Evolutionary conservation across 192 early-diverging fungal genomes (phyloP).

Genomic region (Linderina pennispora): DNA sequence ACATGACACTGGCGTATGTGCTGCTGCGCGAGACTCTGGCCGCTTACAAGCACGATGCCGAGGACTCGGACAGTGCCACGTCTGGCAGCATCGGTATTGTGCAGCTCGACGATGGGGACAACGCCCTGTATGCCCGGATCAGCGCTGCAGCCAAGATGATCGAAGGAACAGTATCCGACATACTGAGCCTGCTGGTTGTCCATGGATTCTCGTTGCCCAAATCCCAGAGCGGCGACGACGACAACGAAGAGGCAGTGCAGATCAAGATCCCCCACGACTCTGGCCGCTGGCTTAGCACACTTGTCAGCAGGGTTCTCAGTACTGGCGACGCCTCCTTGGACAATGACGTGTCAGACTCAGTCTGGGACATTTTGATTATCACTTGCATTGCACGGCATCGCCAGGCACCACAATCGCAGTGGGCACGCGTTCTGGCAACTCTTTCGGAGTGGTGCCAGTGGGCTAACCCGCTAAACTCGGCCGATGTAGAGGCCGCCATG

Average conservation of each 20-base stretch:
- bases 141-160: constrained; percentile 9
- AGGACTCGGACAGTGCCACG: not conserved
- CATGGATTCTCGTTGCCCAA: constrained; percentile 5
- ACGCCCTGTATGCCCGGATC: constrained; percentile 6
- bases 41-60: not conserved
- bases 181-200: constrained; percentile 11
- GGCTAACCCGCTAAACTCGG: constrained; percentile 8
- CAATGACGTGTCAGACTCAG: not conserved
- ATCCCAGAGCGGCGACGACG: not conserved
- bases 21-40: constrained; percentile 26
- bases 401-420: constrained; percentile 6
- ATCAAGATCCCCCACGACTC: constrained; percentile 12
- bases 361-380: constrained; percentile 10
- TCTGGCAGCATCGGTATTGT: constrained; percentile 3
- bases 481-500: constrained; percentile 16
- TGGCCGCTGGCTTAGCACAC: constrained; percentile 16
- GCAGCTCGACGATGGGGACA: constrained; percentile 1
- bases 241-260: not conserved
- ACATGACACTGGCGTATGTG: constrained; percentile 30
- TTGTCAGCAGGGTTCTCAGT: not conserved
- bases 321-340: not conserved
- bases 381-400: not conserved
- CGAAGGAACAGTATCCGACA: constrained; percentile 16
- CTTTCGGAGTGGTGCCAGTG: constrained; percentile 28
- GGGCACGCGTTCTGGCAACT: constrained; percentile 23